Conservation (phyloP, 805 yeast species). For the Wickerhamomyces sydowiorum region DNA sequence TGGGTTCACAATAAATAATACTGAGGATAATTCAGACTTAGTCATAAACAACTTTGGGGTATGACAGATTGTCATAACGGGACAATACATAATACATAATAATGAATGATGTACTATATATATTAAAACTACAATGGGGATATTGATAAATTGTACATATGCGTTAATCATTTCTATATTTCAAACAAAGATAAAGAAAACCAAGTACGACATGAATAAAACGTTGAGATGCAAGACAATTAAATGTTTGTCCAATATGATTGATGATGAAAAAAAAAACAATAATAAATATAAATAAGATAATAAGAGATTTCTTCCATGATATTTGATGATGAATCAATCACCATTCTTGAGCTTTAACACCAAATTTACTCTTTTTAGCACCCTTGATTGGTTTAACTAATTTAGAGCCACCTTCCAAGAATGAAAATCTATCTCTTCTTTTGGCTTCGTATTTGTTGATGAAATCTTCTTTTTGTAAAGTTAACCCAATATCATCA, state of each 20-base stretch:
- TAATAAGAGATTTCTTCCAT: neutral
- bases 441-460: constrained; percentile 69
- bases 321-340: neutral
- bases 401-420: constrained; percentile 80
- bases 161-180: neutral
- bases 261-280: neutral
- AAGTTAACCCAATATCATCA: constrained; percentile 93
- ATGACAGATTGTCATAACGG: neutral
- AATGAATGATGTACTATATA: neutral
- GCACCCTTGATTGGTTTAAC: constrained; percentile 62
- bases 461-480: constrained; percentile 82
- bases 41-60: constrained; percentile 7
- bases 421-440: constrained; percentile 78
- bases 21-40: constrained; percentile 17
- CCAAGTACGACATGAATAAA: no score
- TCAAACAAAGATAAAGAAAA: no score
- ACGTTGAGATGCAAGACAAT: no score
- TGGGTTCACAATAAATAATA: constrained; percentile 52
- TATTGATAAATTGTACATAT: neutral
- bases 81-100: neutral
- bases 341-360: constrained; percentile 73
- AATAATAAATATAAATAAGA: constrained; percentile 1
- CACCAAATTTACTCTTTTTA: constrained; percentile 62
- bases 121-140: no score
- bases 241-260: no score